Percentiles rank a stretch among this genome's conserved stretches.
These are phyloP conservation scores for Sutorius eximius DNA, from an alignment of 1,284 basidiomycete genomes.

Conservation along the genomic window DNA sequence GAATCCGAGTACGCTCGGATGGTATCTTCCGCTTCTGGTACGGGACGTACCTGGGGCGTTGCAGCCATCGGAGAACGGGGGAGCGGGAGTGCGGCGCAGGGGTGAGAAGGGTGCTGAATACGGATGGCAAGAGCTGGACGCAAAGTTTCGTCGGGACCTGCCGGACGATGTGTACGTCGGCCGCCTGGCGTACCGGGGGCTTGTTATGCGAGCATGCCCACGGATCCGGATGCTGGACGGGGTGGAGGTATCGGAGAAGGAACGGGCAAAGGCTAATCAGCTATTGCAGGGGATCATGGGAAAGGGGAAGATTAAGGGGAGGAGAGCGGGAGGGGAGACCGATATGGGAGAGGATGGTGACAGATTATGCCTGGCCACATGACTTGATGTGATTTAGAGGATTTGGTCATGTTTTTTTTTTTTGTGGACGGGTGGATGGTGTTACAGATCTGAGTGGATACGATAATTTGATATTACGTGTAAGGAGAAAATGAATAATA, in stretches of 20 bases:
- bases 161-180: constrained; percentile 86
- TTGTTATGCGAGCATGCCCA: constrained; percentile 76
- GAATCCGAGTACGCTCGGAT: constrained; percentile 94
- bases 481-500: constrained; percentile 10
- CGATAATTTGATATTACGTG: constrained; percentile 12
- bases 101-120: constrained; percentile 32
- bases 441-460: constrained; percentile 16
- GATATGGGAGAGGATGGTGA: constrained; percentile 22
- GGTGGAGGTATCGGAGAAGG: constrained; percentile 74
- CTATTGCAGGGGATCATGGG: constrained; percentile 61
- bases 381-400: constrained; percentile 25
- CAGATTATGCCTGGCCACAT: constrained; percentile 36
- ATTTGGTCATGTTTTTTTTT: constrained; percentile 11
- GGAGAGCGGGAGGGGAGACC: constrained; percentile 13
- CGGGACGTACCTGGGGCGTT: constrained; percentile 65
- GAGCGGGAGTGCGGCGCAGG: constrained; percentile 30
- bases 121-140: constrained; percentile 76
- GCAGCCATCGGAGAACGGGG: constrained; percentile 53
- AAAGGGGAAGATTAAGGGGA: constrained; percentile 37
- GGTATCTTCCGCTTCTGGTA: constrained; percentile 86
- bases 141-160: constrained; percentile 82
- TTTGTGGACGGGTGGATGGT: neutral
- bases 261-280: constrained; percentile 75
- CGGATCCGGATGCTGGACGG: constrained; percentile 78
- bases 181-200: constrained; percentile 82